Evolutionary conservation across 2,329 filamentous ascomycete genomes (phyloP).

Genomic region (Pseudopithomyces chartarum): DNA sequence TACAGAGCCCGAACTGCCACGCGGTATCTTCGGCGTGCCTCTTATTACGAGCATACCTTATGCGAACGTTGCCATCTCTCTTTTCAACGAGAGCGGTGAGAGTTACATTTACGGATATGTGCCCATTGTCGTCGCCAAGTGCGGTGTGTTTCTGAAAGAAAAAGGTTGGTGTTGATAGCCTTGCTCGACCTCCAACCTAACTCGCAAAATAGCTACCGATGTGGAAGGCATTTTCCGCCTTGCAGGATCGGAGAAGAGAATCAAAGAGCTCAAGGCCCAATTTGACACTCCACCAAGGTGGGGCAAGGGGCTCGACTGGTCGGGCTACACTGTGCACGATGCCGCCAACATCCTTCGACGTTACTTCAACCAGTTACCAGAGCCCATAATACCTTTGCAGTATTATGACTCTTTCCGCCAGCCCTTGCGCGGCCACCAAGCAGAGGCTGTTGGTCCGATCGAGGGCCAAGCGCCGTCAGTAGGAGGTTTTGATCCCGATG

Average conservation of each 20-base stretch:
- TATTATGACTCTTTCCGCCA: conserved; percentile 91
- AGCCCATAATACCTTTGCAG: conserved; percentile 93
- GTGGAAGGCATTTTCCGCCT: conserved; percentile 96
- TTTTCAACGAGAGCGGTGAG: conserved; percentile 88
- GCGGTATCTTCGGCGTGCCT: conserved; percentile 92
- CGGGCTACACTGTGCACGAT: conserved; percentile 97
- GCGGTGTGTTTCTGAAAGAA: conserved; percentile 95
- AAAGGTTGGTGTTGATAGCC: conserved; percentile 69
- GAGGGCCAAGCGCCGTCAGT: conserved; percentile 69
- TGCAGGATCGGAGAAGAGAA: conserved; percentile 94
- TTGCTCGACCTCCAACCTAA: conserved; percentile 22
- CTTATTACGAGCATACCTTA: conserved; percentile 94
- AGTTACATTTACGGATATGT: conserved; percentile 99
- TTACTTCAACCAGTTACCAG: conserved; percentile 94
- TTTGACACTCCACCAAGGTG: conserved; percentile 91
- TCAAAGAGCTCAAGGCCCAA: conserved; percentile 89
- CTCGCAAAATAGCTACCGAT: conserved; percentile 71
- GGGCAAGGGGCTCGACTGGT: conserved; percentile 96
- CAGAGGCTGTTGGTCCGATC: conserved; percentile 70
- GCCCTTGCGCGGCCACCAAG: conserved; percentile 73
- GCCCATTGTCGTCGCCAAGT: conserved; percentile 97
- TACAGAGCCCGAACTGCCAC: conserved; percentile 52
- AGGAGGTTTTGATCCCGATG: conserved; percentile 73
- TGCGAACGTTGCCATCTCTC: conserved; percentile 95
- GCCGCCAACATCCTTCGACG: conserved; percentile 93